Evolutionary conservation across 192 early-diverging fungal species (phyloP).

Genomic region (Blastocladiella britannica): DNA sequence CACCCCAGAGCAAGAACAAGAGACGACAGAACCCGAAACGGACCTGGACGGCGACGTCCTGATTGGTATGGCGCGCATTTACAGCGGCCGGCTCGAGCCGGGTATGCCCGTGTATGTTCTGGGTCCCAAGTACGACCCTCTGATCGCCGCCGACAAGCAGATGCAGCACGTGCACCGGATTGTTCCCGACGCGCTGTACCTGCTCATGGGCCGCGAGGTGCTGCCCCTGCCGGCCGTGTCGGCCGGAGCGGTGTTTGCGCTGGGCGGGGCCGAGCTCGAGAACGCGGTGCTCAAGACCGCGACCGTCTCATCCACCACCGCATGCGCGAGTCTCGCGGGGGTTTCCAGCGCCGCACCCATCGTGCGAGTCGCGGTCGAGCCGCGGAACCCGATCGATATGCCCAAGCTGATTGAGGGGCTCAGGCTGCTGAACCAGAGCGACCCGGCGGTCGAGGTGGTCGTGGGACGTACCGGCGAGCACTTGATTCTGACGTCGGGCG

Average conservation of each 20-base stretch:
- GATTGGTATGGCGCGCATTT: constrained; percentile 85
- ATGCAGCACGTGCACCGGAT: constrained; percentile 41
- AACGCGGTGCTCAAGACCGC: constrained; percentile 84
- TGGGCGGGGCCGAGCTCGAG: constrained; percentile 53
- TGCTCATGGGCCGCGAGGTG: constrained; percentile 95
- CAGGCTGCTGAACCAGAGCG: constrained; percentile 77
- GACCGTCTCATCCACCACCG: constrained; percentile 53
- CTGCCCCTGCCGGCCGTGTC: constrained; percentile 59
- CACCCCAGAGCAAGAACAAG: constrained; percentile 11
- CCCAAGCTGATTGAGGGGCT: constrained; percentile 63
- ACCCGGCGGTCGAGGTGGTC: constrained; percentile 80
- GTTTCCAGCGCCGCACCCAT: constrained; percentile 55
- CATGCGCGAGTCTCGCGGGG: constrained; percentile 58
- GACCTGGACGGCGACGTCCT: constrained; percentile 34
- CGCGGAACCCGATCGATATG: constrained; percentile 76
- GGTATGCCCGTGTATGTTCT: constrained; percentile 75
- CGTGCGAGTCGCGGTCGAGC: constrained; percentile 88
- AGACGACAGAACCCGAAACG: constrained; percentile 13
- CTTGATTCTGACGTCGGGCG: constrained; percentile 88
- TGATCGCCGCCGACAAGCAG: constrained; percentile 16
- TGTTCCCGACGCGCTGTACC: constrained; percentile 54
- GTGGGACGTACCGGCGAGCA: constrained; percentile 90
- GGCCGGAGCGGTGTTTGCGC: constrained; percentile 92
- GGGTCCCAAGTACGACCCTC: constrained; percentile 80
- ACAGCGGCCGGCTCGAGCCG: constrained; percentile 66